These are phyloP conservation scores for Aureobasidium sp. DNA, from an alignment of 2,329 filamentous ascomycete species.

Conservation along the genomic window DNA sequence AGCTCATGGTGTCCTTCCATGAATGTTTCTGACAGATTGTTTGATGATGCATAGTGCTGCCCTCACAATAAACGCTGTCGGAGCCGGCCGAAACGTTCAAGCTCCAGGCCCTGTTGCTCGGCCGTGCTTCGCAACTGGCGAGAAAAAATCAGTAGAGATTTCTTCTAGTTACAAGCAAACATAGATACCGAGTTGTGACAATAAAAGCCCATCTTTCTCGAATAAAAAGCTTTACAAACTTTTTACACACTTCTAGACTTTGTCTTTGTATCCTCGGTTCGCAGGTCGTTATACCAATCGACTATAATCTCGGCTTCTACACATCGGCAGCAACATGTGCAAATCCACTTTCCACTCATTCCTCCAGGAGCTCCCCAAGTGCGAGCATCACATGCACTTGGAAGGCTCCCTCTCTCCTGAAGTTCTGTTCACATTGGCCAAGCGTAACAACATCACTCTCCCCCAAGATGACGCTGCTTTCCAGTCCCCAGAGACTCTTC, in stretches of 20 bases:
- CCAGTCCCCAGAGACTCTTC: slow-evolving; percentile 49
- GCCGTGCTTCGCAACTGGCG: slow-evolving; percentile 6
- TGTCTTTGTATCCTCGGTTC: neutral
- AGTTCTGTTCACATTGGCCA: slow-evolving; percentile 61
- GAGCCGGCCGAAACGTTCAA: slow-evolving; percentile 7
- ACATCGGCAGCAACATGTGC: slow-evolving; percentile 30
- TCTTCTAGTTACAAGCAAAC: neutral
- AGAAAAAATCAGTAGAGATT: slow-evolving; percentile 5
- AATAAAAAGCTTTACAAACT: neutral
- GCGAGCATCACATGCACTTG: slow-evolving; percentile 74
- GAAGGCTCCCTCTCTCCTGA: slow-evolving; percentile 65
- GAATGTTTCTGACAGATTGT: neutral
- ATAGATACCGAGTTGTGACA: neutral
- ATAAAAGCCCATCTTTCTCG: neutral
- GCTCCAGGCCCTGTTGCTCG: slow-evolving; percentile 1
- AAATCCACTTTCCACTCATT: slow-evolving; percentile 48
- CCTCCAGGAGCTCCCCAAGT: slow-evolving; percentile 62
- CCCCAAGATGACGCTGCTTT: slow-evolving; percentile 52
- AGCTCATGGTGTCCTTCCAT: neutral
- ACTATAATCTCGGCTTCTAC: neutral
- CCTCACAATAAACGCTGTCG: neutral
- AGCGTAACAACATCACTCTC: slow-evolving; percentile 56
- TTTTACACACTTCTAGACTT: neutral
- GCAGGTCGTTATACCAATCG: too few relatives aligned
- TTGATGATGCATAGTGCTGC: neutral